phyloP scores from a whole-genome alignment of 805 yeast genomes.

The Teunomyces gatunensis region DNA sequence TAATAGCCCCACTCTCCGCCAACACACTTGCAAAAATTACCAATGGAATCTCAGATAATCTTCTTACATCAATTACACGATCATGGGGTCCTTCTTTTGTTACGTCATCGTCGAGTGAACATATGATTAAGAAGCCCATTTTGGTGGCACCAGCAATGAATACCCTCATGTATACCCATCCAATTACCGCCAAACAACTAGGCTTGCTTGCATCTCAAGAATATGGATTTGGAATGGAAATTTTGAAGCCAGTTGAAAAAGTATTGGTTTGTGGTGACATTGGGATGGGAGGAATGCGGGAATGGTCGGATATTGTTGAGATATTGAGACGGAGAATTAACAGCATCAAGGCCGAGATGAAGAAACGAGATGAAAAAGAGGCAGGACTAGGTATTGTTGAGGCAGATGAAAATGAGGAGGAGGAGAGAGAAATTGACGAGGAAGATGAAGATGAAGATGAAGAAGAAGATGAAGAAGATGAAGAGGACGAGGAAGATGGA shows the following conservation, averaged over 20 bases:
- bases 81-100: constrained; percentile 36
- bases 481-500: constrained; percentile 25
- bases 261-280: constrained; percentile 48
- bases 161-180: constrained; percentile 47
- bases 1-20: constrained; percentile 46
- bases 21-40: constrained; percentile 44
- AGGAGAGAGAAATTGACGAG: constrained; percentile 36
- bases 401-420: constrained; percentile 32
- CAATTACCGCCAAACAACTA: constrained; percentile 42
- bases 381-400: constrained; percentile 24
- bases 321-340: constrained; percentile 35
- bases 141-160: constrained; percentile 50
- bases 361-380: constrained; percentile 14
- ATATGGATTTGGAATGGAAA: constrained; percentile 42
- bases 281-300: constrained; percentile 52
- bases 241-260: constrained; percentile 46
- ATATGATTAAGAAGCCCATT: constrained; percentile 35
- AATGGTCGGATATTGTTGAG: constrained; percentile 46
- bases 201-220: constrained; percentile 30
- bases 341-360: constrained; percentile 25
- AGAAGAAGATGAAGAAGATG: constrained; percentile 37
- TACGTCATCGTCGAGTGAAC: constrained; percentile 10
- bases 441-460: constrained; percentile 39
- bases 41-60: constrained; percentile 44
- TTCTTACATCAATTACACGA: constrained; percentile 40